Conservation (phyloP, 805 yeast genomes). For the Metschnikowia vanudenii region DNA sequence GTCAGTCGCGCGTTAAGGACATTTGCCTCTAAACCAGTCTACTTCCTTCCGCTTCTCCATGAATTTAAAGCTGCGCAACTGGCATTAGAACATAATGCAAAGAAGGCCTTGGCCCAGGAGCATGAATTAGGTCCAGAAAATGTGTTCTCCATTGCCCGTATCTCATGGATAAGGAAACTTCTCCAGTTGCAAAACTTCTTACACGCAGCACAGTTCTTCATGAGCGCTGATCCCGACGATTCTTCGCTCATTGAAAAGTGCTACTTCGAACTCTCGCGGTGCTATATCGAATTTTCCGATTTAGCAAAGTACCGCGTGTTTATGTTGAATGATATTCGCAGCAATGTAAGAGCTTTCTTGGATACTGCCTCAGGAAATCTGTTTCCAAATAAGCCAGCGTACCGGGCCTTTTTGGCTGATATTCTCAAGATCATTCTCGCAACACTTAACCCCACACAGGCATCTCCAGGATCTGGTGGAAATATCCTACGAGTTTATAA, state of each 20-base stretch:
- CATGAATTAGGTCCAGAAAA: neutral
- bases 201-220: constrained; percentile 10
- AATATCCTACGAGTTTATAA: constrained; percentile 15
- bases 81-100: neutral
- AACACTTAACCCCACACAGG: constrained; percentile 1
- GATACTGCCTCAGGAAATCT: constrained; percentile 8
- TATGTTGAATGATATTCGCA: constrained; percentile 5
- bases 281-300: constrained; percentile 12
- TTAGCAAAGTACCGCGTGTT: constrained; percentile 9
- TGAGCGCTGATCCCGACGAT: neutral
- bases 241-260: constrained; percentile 10
- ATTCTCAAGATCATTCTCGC: constrained; percentile 6
- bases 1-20: constrained; percentile 1
- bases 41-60: constrained; percentile 6
- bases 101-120: neutral
- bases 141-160: constrained; percentile 3
- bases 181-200: constrained; percentile 15
- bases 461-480: constrained; percentile 8
- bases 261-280: constrained; percentile 18
- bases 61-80: neutral
- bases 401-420: constrained; percentile 1
- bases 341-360: constrained; percentile 2
- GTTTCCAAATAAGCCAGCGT: constrained; percentile 5
- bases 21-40: constrained; percentile 5
- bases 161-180: constrained; percentile 15